Evolutionary conservation across 352 stramenopile species (phyloP), one percentile per base, ranked within the genome.

Genomic region (Saprolegnia diclina): DNA sequence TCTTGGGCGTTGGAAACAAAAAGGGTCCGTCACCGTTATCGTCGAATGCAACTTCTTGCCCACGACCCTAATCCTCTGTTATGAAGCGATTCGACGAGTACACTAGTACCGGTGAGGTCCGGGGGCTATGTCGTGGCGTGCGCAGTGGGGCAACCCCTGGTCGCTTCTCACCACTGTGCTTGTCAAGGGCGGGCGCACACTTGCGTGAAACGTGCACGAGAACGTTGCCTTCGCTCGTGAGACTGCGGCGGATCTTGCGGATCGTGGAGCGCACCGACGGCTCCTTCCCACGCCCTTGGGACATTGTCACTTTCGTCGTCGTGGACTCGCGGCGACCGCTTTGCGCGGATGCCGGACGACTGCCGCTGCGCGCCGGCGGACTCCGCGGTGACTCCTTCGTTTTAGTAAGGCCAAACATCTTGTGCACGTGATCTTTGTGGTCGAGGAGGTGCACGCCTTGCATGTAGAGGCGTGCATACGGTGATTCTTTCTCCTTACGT

Each of bases 371-470:
- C 45, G 53, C 0, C 42, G 26, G 22, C 6, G 55, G n/a, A n/a
- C n/a, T 71, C 50, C 65, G 22, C 19, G 35, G 21, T 4, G 16
- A n/a, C 42, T 44, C 26, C 29, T 53, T 64, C 65, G 53, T 65
- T 56, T 35, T 71, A 24, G 56, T 64, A 3, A 35, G 26, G 42
- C 83, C 81, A 63, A 88, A 91, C 44, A 85, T 76, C 46, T 76
- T 75, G 46, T 80, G 87, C 2, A 91, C 73, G 6, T 76, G 73
- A 59, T 88, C 73, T 63, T 87, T 89, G 72, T 90, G 78, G 32
- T 80, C 72, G 29, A 79, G 72, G n/a, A 81, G 62, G 46, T 82
- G 76, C 52, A 79, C 76, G 19, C 74, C 83, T 54, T 90, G 80
- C 0, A 78, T 73, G 61, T 90, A 91, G 44, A 91, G 68, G 13